Evolutionary conservation across 495 filamentous ascomycete genomes (phyloP).

Genomic region (Aspergillus coremiiformis): DNA sequence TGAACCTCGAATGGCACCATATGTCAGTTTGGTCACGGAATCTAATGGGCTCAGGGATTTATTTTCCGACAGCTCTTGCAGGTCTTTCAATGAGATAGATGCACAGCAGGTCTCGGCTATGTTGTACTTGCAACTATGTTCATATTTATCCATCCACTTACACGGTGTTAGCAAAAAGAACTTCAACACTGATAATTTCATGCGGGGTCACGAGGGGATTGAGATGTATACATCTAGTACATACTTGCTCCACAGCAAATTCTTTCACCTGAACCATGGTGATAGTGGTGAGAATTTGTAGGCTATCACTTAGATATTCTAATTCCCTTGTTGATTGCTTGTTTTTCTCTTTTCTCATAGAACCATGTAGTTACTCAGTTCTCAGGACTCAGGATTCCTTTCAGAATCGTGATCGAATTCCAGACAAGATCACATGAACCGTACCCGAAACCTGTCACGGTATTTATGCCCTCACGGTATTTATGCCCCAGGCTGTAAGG

Average conservation of each 20-base stretch:
- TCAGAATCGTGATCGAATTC: too few species aligned
- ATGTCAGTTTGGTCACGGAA: conserved; percentile 50
- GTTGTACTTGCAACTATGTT: conserved; percentile 68
- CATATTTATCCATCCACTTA: conserved; percentile 87
- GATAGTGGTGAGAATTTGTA: background rate
- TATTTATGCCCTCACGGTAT: too few species aligned
- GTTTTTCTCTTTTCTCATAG: background rate
- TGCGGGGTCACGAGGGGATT: background rate
- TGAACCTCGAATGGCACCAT: conserved; percentile 66
- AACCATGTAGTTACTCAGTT: too few species aligned
- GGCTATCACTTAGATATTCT: background rate
- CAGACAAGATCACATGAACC: too few species aligned
- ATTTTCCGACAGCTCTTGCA: conserved; percentile 51
- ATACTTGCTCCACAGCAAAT: conserved; percentile 74
- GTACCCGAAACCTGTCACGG: too few species aligned
- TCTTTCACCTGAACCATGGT: conserved; percentile 61
- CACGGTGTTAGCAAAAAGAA: background rate
- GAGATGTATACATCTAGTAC: conserved; percentile 12
- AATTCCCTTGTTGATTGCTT: background rate
- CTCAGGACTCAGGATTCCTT: too few species aligned
- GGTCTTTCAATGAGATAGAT: conserved; percentile 69
- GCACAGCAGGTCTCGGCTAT: conserved; percentile 82
- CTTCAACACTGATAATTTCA: conserved; percentile 7
- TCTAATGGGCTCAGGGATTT: conserved; percentile 37
- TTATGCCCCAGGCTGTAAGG: conserved; percentile 21